These are phyloP conservation scores for Microbotryum saponariae DNA, from an alignment of 1,284 basidiomycete species.

Conservation along the genomic window DNA sequence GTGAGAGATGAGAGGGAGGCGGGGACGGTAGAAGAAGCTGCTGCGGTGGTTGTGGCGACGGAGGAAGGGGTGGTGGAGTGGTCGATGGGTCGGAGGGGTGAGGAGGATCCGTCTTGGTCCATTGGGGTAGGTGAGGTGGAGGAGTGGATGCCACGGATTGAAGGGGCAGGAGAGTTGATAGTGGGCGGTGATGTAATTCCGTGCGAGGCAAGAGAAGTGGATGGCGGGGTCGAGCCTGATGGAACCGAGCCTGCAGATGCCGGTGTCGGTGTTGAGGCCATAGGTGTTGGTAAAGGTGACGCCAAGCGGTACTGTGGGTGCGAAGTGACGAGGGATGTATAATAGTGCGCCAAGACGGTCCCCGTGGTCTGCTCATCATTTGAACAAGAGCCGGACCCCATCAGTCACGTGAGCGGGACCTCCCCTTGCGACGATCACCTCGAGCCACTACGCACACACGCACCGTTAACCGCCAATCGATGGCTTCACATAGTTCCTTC, in stretches of 20 bases:
- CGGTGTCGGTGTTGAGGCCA: background rate
- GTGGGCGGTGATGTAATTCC: background rate
- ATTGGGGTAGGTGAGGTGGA: background rate
- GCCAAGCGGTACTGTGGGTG: conserved; percentile 32
- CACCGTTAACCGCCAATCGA: conserved; percentile 87
- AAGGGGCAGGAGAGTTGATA: background rate
- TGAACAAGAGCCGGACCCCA: background rate
- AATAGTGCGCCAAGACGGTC: conserved; percentile 35
- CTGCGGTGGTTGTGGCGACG: background rate
- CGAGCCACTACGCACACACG: conserved; percentile 41
- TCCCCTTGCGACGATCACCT: too few relatives aligned
- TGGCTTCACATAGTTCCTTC: conserved; percentile 77
- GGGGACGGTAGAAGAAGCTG: background rate
- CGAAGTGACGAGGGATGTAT: conserved; percentile 32
- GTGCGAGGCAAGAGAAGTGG: background rate
- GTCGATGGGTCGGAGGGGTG: background rate
- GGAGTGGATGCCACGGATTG: background rate
- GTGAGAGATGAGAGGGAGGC: background rate
- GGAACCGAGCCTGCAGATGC: background rate
- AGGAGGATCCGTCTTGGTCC: background rate
- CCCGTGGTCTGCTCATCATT: conserved; percentile 31
- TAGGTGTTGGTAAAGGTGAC: background rate
- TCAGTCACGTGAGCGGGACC: background rate
- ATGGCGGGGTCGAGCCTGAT: background rate
- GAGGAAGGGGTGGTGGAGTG: background rate